Conservation (phyloP, 2,329 filamentous ascomycete species). For the Calycina marina region DNA sequence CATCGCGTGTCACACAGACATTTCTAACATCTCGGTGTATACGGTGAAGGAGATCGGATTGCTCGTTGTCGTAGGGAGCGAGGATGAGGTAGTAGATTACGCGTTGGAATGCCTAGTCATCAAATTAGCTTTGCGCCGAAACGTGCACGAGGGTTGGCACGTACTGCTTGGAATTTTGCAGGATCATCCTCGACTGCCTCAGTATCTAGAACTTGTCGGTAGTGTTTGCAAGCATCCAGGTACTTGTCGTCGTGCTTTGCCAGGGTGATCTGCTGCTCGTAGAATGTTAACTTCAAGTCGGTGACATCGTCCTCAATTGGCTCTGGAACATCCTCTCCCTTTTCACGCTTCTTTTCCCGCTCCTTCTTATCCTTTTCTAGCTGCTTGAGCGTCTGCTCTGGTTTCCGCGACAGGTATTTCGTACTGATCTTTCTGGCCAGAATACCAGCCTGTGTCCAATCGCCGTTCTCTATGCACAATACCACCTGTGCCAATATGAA, state of each 20-base stretch:
- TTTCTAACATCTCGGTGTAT: conserved; percentile 78
- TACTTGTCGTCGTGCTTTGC: conserved; percentile 98
- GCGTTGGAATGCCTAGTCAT: conserved; percentile 65
- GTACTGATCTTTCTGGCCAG: conserved; percentile 95
- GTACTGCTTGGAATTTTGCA: conserved; percentile 69
- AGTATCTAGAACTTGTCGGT: conserved; percentile 90
- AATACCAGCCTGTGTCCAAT: conserved; percentile 93
- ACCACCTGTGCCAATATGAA: conserved; percentile 93
- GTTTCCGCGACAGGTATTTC: conserved; percentile 75
- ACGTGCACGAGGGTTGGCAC: too few species aligned
- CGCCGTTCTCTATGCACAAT: conserved; percentile 85
- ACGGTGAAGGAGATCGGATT: conserved; percentile 91
- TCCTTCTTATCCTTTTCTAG: conserved; percentile 83
- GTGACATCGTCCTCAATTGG: conserved; percentile 81
- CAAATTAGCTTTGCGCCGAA: too few species aligned
- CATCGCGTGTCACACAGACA: conserved; percentile 61
- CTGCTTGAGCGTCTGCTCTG: conserved; percentile 80
- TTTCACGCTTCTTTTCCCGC: conserved; percentile 69
- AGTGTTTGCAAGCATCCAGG: conserved; percentile 94
- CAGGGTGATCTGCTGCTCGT: conserved; percentile 90
- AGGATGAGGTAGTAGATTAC: conserved; percentile 98
- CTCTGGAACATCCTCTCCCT: conserved; percentile 64
- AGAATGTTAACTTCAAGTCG: conserved; percentile 88
- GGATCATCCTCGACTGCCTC: conserved; percentile 88
- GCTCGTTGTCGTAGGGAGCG: conserved; percentile 94